Base-by-base conservation (phyloP, 495 filamentous ascomycete species). In the Cairneyella variabilis region DNA sequence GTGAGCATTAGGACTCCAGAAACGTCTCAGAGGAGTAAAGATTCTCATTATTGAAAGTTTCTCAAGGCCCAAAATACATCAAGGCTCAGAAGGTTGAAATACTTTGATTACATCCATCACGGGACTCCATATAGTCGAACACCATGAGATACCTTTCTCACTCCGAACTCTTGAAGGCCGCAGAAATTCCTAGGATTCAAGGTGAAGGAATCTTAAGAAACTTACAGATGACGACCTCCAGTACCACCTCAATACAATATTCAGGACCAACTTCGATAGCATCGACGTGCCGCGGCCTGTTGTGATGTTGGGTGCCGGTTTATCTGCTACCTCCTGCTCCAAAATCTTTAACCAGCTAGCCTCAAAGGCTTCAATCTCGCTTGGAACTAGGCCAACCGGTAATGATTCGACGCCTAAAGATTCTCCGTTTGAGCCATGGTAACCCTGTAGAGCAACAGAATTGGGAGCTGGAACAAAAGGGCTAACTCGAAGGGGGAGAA, bases 331-430 rank as follows among this genome's bases (percentile, higher is more conserved):
- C n/a, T 17, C 16, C 20, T 16, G 14, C 20, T 42, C 36, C 23
- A 48, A 22, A n/a, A 16, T 7, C 2, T 30, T 14, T 14, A 39
- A 21, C 18, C 30, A 54, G 8, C 11, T 16, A 3, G 32, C 16
- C 23, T 48, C 32, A n/a, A 32, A 12, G 0, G 22, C 9, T 1
- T 26, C 17, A 10, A 54, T 16, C 9, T 47, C 25, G 0, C 10
- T 6, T 20, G 21, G 18, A 11, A 14, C n/a, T 16, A 58, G 11
- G 6, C 50, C 56, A 39, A 58, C 30, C 6, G 50, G 56, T 16
- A 58, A 42, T 21, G 56, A 58, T 18, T 44, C 56, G 9, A 58
- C 44, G 16, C 50, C 44, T 7, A 54, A n/a, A 17, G 36, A 17
- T n/a, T 41, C 14, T 10, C 50, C 50, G 28, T 32, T 16, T 18